Conservation (phyloP, 192 early-diverging fungal species). For the Gryganskiella cystojenkinii region DNA sequence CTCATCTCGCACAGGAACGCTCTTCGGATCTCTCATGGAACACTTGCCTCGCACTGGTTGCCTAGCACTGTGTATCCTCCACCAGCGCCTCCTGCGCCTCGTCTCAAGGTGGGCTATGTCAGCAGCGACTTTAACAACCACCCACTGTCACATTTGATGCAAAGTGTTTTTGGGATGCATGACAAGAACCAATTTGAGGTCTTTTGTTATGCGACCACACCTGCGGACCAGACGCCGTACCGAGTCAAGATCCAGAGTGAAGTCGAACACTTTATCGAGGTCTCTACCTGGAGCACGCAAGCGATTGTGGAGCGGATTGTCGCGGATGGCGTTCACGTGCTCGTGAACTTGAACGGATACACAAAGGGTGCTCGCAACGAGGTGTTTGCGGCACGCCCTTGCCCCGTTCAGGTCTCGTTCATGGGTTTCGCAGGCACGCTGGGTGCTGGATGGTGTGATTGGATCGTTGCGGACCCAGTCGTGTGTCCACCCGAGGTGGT, state of each 20-base stretch:
- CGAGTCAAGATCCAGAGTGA: constrained; percentile 80
- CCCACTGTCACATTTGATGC: constrained; percentile 93
- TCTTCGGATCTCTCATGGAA: constrained; percentile 79
- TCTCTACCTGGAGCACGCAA: constrained; percentile 74
- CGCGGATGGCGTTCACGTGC: constrained; percentile 85
- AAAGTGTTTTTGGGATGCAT: constrained; percentile 95
- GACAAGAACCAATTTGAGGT: constrained; percentile 77
- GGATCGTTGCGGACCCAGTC: constrained; percentile 79
- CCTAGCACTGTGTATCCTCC: constrained; percentile 75
- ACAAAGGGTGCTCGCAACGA: constrained; percentile 97
- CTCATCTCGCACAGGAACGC: constrained; percentile 90
- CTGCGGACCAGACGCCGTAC: constrained; percentile 81
- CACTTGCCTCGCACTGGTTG: constrained; percentile 62
- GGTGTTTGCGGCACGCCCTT: constrained; percentile 91
- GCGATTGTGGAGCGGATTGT: constrained; percentile 81
- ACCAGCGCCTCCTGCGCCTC: constrained; percentile 74
- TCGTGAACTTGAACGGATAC: constrained; percentile 96
- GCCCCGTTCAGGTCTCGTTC: constrained; percentile 88
- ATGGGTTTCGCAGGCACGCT: constrained; percentile 97
- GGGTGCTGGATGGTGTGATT: constrained; percentile 88
- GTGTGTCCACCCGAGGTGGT: constrained; percentile 80
- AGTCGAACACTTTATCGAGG: constrained; percentile 85
- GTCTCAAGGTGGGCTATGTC: constrained; percentile 87
- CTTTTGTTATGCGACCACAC: constrained; percentile 87
- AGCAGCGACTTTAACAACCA: constrained; percentile 96